Conservation (phyloP, 1,139 yeast species). For the Geotrichum citri-aurantii region DNA sequence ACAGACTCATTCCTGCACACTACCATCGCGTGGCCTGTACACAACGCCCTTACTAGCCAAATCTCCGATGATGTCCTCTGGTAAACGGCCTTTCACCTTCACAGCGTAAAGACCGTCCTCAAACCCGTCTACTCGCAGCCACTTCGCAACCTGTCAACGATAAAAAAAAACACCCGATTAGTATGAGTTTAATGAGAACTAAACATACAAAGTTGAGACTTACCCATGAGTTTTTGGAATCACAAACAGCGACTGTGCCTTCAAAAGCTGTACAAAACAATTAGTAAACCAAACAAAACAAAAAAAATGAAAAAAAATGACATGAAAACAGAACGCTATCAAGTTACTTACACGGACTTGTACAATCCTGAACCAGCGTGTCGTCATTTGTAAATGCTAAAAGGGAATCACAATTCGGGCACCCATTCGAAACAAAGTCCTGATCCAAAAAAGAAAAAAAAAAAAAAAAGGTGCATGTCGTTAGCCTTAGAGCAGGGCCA, state of each 20-base stretch:
- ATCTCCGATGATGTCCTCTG: conserved; percentile 74
- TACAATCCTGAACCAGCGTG: conserved; percentile 79
- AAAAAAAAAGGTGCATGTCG: not conserved
- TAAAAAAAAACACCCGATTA: not conserved
- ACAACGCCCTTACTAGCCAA: conserved; percentile 67
- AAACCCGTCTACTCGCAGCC: conserved; percentile 90
- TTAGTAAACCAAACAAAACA: not conserved
- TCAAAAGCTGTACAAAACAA: conserved; percentile 54
- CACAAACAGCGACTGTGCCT: conserved; percentile 88
- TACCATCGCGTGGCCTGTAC: conserved; percentile 95
- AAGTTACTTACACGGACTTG: conserved; percentile 64
- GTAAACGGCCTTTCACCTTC: conserved; percentile 84
- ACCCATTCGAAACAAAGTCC: conserved; percentile 74
- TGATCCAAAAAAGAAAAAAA: conserved; percentile 21
- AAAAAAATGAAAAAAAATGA: not conserved
- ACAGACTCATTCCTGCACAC: conserved; percentile 66
- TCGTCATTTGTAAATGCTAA: conserved; percentile 78
- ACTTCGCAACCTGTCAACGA: conserved; percentile 55
- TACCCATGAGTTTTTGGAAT: conserved; percentile 84
- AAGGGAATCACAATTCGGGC: conserved; percentile 96
- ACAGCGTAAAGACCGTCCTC: conserved; percentile 91
- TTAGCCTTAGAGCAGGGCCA: not conserved
- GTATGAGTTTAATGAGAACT: not conserved
- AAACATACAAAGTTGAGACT: conserved; percentile 1
- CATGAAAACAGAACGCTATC: not conserved